Percentiles rank a stretch among this genome's conserved stretches.
Evolutionary conservation across 345 rosid genomes (phyloP).

Genomic region (Salix purpurea): DNA sequence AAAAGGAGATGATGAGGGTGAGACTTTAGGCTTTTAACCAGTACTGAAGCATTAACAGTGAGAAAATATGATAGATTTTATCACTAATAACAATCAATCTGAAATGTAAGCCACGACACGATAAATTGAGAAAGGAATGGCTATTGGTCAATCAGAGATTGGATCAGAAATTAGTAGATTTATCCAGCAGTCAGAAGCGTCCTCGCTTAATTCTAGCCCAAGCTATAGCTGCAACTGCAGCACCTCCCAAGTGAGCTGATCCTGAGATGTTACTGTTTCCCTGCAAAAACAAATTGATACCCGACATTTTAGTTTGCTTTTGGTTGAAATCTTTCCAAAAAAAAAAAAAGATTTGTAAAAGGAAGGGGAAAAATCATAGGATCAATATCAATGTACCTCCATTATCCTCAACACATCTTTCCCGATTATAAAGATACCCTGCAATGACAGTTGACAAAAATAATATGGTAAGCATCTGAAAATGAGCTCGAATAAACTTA

Average conservation of each 20-base stretch:
- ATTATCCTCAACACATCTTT: slow-evolving; percentile 62
- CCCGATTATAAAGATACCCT: slow-evolving; percentile 77
- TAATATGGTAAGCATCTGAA: background rate
- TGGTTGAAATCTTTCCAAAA: background rate
- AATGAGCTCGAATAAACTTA: background rate
- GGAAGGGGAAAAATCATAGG: background rate
- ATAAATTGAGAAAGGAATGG: background rate
- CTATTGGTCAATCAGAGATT: background rate
- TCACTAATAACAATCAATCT: background rate
- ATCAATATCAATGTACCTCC: slow-evolving; percentile 41
- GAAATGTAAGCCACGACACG: too few relatives aligned
- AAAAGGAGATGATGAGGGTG: too few relatives aligned
- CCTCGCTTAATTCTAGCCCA: slow-evolving; percentile 67
- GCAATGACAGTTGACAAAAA: slow-evolving; percentile 4
- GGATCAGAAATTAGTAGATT: background rate
- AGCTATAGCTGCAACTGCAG: slow-evolving; percentile 78
- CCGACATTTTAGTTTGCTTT: background rate
- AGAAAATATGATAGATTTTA: background rate
- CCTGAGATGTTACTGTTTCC: slow-evolving; percentile 78
- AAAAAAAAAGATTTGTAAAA: background rate
- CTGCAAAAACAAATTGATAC: slow-evolving; percentile 32
- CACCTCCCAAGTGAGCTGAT: slow-evolving; percentile 91
- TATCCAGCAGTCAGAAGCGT: slow-evolving; percentile 34
- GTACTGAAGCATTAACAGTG: background rate
- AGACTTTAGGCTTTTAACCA: background rate